Evolutionary conservation across 2,329 filamentous ascomycete genomes (phyloP).

Genomic region (Venturia oleaginea): DNA sequence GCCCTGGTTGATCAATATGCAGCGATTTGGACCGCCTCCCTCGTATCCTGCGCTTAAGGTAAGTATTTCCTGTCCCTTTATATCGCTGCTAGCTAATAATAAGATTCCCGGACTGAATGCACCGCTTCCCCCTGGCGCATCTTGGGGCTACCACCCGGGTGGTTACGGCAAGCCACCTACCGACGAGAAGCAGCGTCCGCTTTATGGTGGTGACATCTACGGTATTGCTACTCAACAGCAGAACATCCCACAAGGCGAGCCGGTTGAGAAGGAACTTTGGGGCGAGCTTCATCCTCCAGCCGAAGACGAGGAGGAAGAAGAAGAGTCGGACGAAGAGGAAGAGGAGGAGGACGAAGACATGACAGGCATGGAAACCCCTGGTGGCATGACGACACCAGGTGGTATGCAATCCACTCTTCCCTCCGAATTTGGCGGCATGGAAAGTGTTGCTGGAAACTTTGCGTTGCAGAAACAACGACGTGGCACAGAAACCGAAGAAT

Average conservation of each 20-base stretch:
- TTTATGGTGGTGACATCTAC: slow-evolving; percentile 93
- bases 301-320: slow-evolving; percentile 61
- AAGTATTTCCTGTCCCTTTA: too few relatives aligned
- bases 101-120: slow-evolving; percentile 92
- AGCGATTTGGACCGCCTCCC: slow-evolving; percentile 84
- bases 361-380: slow-evolving; percentile 62
- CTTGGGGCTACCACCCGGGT: slow-evolving; percentile 92
- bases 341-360: slow-evolving; percentile 60
- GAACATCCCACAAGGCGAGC: slow-evolving; percentile 56
- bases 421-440: slow-evolving; percentile 66
- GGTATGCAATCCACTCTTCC: slow-evolving; percentile 73
- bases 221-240: slow-evolving; percentile 60
- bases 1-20: slow-evolving; percentile 95
- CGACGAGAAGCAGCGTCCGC: slow-evolving; percentile 81
- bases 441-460: slow-evolving; percentile 76
- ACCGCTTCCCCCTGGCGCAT: slow-evolving; percentile 76
- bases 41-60: slow-evolving; percentile 94
- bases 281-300: slow-evolving; percentile 78
- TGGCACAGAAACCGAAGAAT: slow-evolving; percentile 83
- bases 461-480: slow-evolving; percentile 80
- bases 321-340: slow-evolving; percentile 50
- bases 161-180: slow-evolving; percentile 94
- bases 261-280: slow-evolving; percentile 82
- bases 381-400: slow-evolving; percentile 70
- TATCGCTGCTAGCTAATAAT: too few relatives aligned